A percentile compares a stretch with the other conserved stretches of the same genome.
Conservation (phyloP, 2,329 filamentous ascomycete species). For the Orbilia blumenaviensis region DNA sequence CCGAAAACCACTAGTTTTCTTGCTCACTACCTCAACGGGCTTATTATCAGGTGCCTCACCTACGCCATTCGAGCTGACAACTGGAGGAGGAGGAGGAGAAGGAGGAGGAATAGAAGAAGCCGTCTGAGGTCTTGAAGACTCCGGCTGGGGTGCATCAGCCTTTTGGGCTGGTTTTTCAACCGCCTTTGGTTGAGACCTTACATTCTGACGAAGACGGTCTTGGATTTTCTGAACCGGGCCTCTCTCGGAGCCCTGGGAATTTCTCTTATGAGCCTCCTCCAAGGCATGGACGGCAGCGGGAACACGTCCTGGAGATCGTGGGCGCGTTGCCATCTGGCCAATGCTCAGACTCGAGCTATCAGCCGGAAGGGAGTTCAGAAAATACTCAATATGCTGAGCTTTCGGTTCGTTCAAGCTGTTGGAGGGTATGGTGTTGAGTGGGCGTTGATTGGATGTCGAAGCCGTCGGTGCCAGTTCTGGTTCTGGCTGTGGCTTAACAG, state of each 20-base stretch:
- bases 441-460: neutral
- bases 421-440: neutral
- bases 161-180: neutral
- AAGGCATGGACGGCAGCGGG: constrained; percentile 25
- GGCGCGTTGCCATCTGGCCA: neutral
- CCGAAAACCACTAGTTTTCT: neutral
- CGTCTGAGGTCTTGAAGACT: neutral
- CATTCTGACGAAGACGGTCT: neutral
- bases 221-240: neutral
- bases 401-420: constrained; percentile 19
- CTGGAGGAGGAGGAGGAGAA: neutral
- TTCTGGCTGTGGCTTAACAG: neutral
- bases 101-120: neutral
- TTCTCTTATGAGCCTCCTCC: constrained; percentile 21
- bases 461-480: neutral
- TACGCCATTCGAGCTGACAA: neutral
- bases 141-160: neutral
- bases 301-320: constrained; percentile 20
- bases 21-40: neutral
- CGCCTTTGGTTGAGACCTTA: neutral
- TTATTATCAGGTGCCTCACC: neutral
- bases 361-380: constrained; percentile 6
- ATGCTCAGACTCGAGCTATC: neutral
- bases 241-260: constrained; percentile 10
- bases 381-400: constrained; percentile 32